Conservation (phyloP, 2,329 filamentous ascomycete genomes). For the Phyllosticta citriasiana region DNA sequence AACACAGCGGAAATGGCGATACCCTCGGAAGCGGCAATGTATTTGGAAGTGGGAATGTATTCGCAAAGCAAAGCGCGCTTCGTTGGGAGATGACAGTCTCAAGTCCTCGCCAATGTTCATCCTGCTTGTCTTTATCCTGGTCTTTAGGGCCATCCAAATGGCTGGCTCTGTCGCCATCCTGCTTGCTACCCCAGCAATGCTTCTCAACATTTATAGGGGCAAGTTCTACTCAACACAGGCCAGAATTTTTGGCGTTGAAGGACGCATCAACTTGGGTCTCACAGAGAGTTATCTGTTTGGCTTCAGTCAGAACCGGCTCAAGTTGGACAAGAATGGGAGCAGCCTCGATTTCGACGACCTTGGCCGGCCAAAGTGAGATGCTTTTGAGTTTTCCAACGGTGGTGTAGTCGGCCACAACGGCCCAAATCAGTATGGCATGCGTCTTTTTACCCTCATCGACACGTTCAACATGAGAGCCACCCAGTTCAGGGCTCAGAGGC, state of each 20-base stretch:
- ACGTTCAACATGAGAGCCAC: constrained; percentile 36
- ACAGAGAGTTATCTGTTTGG: constrained; percentile 28
- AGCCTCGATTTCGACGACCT: constrained; percentile 22
- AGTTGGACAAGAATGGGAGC: constrained; percentile 19
- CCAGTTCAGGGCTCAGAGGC: constrained; percentile 23
- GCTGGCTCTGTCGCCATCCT: constrained; percentile 21
- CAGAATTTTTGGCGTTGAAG: constrained; percentile 36
- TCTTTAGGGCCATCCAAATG: constrained; percentile 11
- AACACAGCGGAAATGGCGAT: no score
- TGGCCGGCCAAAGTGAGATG: constrained; percentile 17
- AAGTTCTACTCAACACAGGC: constrained; percentile 33
- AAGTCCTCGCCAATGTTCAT: constrained; percentile 4
- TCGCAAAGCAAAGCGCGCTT: no score
- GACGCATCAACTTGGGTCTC: constrained; percentile 27
- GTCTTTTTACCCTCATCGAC: constrained; percentile 32
- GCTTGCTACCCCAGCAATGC: constrained; percentile 23
- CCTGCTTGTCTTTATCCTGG: constrained; percentile 7
- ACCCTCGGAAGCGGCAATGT: no score
- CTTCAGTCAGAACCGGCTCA: constrained; percentile 25
- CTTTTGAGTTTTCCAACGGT: constrained; percentile 13
- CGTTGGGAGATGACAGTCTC: not conserved
- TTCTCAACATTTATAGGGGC: constrained; percentile 29
- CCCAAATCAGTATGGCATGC: constrained; percentile 13
- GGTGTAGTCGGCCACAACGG: constrained; percentile 18
- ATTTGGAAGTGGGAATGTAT: no score